Base-by-base conservation (phyloP, 495 filamentous ascomycete species). In the Xylaria curta region DNA sequence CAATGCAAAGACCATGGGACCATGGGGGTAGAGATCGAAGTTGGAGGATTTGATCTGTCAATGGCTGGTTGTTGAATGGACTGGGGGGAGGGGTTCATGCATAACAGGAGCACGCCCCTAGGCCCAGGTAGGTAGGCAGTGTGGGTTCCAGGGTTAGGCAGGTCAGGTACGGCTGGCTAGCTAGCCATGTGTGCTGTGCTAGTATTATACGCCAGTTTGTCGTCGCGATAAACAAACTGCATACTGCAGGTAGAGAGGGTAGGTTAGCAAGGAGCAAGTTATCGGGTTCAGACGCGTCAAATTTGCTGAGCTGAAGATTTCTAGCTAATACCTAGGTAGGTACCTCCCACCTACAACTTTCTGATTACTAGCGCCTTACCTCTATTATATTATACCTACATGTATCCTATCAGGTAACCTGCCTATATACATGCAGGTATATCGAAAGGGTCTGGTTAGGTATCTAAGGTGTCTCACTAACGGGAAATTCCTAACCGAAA, bases 31-130 rank as follows among this genome's bases (percentile, higher is more conserved):
- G 8, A 61, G 67, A 60, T 61, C 53, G 65, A 42, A 67, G 65
- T 56, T 51, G n/a, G 46, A 53, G 63, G 63, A 66, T 66, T 66
- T 53, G 60, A 44, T 63, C 60, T 42, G 8, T 38, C 63, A 66
- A 66, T 66, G 63, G 63, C 28, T 21, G 42, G 31, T 38, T 38
- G 28, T 31, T 56, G 65, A 21, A 54, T 28, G 44, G 68, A 70
- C 56, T 67, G 65, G 65, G 65, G 68, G 54, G 68, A 70, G 68
- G 68, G 68, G 68, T 70, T 70, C 68, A 64, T 70, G 68, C 68
- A 61, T 62, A 70, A 49, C 62, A 63, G 66, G 51, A 46, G 38
- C 66, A 46, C 65, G 33, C 65, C 65, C 65, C 51, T 53, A 21
- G 38, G 17, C 49, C 49, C 19, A 56, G 49, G 28, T 56, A 54